Percentiles rank a stretch among this genome's conserved stretches.
These are phyloP conservation scores for Pleurotus ostreatus DNA, from an alignment of 768 basidiomycete genomes.

Conservation along the genomic window DNA sequence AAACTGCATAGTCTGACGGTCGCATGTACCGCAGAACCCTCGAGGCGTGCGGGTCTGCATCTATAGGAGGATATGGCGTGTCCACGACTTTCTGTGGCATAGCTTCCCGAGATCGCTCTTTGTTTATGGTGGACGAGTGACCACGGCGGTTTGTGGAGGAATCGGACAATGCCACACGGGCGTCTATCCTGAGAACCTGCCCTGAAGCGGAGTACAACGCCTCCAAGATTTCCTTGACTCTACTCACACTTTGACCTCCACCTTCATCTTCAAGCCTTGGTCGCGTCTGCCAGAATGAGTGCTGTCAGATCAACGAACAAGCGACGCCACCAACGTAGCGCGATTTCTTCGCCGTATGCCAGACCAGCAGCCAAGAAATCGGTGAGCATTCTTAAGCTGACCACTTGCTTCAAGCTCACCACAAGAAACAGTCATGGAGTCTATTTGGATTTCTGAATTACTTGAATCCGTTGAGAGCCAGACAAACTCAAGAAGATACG, in stretches of 20 bases:
- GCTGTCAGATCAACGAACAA: slow-evolving; percentile 43
- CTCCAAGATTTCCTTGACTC: background rate
- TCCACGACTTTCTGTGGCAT: slow-evolving; percentile 49
- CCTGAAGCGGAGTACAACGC: slow-evolving; percentile 22
- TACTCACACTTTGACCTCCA: background rate
- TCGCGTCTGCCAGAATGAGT: slow-evolving; percentile 43
- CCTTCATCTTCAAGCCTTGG: slow-evolving; percentile 6
- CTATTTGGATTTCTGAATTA: slow-evolving; percentile 45
- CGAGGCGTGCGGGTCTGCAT: slow-evolving; percentile 84
- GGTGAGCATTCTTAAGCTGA: slow-evolving; percentile 25
- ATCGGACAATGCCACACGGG: slow-evolving; percentile 1
- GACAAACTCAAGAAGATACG: slow-evolving; percentile 16
- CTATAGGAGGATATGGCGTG: slow-evolving; percentile 87
- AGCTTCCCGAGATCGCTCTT: slow-evolving; percentile 14
- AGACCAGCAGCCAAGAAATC: slow-evolving; percentile 44
- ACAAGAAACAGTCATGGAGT: slow-evolving; percentile 40
- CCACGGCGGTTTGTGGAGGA: slow-evolving; percentile 7
- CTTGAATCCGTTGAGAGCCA: slow-evolving; percentile 38
- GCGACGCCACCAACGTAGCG: slow-evolving; percentile 31
- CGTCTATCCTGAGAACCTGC: slow-evolving; percentile 18
- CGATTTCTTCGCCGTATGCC: slow-evolving; percentile 53
- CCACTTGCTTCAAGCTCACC: slow-evolving; percentile 8
- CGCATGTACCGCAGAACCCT: slow-evolving; percentile 90
- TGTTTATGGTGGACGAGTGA: no score
- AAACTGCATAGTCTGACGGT: slow-evolving; percentile 79